Percentiles rank a stretch among this genome's conserved stretches.
These are phyloP conservation scores for Chytriomyces hyalinus DNA, from an alignment of 192 early-diverging fungal genomes.

Conservation along the genomic window DNA sequence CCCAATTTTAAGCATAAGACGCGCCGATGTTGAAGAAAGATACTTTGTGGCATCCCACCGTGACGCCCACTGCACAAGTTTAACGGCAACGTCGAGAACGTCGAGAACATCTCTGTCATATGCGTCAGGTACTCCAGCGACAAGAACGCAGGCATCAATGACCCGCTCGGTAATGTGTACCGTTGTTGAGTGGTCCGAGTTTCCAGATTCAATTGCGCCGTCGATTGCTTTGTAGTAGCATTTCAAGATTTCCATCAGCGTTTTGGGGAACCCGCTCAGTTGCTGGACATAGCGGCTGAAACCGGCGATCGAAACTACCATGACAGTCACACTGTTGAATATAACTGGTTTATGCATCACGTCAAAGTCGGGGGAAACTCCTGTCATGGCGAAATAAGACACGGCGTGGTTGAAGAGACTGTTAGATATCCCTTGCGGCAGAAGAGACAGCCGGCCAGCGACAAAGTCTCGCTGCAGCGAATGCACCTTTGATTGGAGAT, in stretches of 20 bases:
- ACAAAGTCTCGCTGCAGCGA: background rate
- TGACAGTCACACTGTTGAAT: slow-evolving; percentile 12
- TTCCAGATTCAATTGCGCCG: background rate
- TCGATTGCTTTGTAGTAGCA: slow-evolving; percentile 28
- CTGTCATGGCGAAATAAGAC: background rate
- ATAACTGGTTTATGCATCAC: slow-evolving; percentile 9
- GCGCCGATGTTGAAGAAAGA: slow-evolving; percentile 4
- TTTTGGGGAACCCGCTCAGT: slow-evolving; percentile 11
- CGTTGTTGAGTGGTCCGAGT: background rate
- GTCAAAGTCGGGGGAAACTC: slow-evolving; percentile 11
- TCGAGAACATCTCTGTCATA: background rate
- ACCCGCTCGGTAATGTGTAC: slow-evolving; percentile 29
- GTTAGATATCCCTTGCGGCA: slow-evolving; percentile 15
- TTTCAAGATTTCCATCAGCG: slow-evolving; percentile 13
- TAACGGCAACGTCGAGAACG: slow-evolving; percentile 19
- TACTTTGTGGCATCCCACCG: slow-evolving; percentile 19
- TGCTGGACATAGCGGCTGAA: slow-evolving; percentile 37
- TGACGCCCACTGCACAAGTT: slow-evolving; percentile 25
- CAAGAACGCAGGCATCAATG: slow-evolving; percentile 29
- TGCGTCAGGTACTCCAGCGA: slow-evolving; percentile 22
- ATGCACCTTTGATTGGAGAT: background rate
- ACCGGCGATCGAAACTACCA: slow-evolving; percentile 34
- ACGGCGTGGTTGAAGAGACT: background rate
- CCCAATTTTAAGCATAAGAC: slow-evolving; percentile 22
- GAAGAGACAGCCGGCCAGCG: background rate